Base-by-base conservation (phyloP, 805 yeast genomes). In the Saturnispora besseyi region DNA sequence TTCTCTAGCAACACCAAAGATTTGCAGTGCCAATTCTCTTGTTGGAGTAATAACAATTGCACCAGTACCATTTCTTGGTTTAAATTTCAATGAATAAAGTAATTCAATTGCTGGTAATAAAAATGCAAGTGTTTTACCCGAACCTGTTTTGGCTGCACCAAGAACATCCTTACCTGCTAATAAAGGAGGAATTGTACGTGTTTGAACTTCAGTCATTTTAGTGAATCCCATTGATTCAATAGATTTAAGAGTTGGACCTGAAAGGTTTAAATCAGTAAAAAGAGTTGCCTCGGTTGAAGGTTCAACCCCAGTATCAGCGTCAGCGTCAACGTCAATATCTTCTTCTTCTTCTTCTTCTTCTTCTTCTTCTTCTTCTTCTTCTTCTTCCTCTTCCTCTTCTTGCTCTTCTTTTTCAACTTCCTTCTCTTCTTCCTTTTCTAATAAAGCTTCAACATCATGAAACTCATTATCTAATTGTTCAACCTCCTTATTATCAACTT, bases 101-200 rank as follows among this genome's bases (percentile, higher is more conserved):
- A 89, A 72, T 70, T 93, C 99, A 56, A 93, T 84, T 31, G 99
- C 99, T 12, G 99, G 99, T 53, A 93, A 77, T 62, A 93, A 73
- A 60, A 93, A 93, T 9, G 99, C 98, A 53, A 95, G 72, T 0
- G 99, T 93, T 72, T 93, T 93, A 65, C 99, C 99, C 1, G 97
- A 89, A 49, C 99, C 99, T 3, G 99, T 93, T 71, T 90, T 91
- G 51, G 99, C 99, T n/a, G 99, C 99, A 57, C 99, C 99, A 49
- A 93, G 75, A 21, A 95, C 98, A 69, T 93, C 99, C 59, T 91
- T 80, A 41, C 99, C 99, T 1, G 98, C 97, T 55, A 95, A 70
- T 54, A 93, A 74, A 10, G 99, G 98, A 6, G 99, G 98, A 50
- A 93, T 93, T 11, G 99, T 89, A 69, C 91, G 81, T 28, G 95